These are phyloP conservation scores for Aureobasidium sp. DNA, from an alignment of 2,329 filamentous ascomycete species.

Conservation along the genomic window DNA sequence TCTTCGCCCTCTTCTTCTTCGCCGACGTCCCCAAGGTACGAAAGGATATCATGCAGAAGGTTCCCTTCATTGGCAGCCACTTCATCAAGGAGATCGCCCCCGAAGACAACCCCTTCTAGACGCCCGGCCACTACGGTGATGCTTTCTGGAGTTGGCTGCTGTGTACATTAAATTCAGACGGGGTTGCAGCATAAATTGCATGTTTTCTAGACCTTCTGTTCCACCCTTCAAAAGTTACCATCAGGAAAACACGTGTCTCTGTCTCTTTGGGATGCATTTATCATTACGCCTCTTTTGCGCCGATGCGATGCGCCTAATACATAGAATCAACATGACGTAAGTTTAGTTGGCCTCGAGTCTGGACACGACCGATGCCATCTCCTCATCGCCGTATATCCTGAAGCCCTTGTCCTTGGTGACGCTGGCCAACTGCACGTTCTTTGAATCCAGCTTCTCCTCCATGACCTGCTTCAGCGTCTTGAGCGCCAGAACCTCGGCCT, in stretches of 20 bases:
- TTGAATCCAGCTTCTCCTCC: constrained; percentile 98
- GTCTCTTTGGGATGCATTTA: constrained; percentile 1
- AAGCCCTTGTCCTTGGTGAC: constrained; percentile 98
- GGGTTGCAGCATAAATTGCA: constrained; percentile 7
- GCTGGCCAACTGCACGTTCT: constrained; percentile 97
- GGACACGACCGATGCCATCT: constrained; percentile 90
- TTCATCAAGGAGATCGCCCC: constrained; percentile 50
- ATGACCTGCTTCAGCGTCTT: constrained; percentile 99
- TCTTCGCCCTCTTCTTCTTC: constrained; percentile 57
- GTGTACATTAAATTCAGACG: constrained; percentile 8
- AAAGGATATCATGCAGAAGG: constrained; percentile 53
- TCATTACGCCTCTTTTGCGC: constrained; percentile 11
- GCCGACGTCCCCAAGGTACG: constrained; percentile 54
- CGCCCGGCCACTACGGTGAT: background rate
- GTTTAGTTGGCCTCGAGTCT: constrained; percentile 51
- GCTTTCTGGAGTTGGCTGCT: constrained; percentile 2
- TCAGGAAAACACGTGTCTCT: background rate
- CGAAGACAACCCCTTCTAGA: constrained; percentile 54
- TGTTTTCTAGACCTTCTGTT: constrained; percentile 2
- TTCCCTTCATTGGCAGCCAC: constrained; percentile 50
- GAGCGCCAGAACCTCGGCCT: constrained; percentile 89
- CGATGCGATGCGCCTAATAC: constrained; percentile 12
- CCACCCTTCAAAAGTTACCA: background rate
- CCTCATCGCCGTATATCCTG: constrained; percentile 95
- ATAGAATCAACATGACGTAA: background rate